These are phyloP conservation scores for Sporobolomyces phaffii DNA, from an alignment of 768 basidiomycete species.

Conservation along the genomic window DNA sequence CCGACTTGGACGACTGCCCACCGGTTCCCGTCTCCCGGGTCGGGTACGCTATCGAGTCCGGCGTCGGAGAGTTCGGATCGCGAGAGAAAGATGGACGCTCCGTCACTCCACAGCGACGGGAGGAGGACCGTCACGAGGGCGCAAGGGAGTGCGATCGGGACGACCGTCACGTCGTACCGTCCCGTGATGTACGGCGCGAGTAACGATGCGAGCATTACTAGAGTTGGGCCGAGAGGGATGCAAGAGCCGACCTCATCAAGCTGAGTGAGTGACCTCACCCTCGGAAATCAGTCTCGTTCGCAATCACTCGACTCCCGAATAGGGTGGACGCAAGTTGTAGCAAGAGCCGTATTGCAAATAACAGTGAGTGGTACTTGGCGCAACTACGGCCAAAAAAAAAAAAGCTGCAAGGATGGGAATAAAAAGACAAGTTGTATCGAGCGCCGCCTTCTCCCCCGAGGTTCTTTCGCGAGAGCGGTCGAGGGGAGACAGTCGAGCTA, in stretches of 20 bases:
- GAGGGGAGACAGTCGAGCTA: constrained; percentile 16
- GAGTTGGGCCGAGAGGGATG: no score
- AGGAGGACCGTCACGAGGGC: constrained; percentile 21
- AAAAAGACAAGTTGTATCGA: background rate
- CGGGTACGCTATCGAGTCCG: background rate
- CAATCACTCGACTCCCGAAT: no score
- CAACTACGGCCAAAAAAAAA: no score
- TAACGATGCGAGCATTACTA: background rate
- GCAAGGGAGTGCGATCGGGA: constrained; percentile 17
- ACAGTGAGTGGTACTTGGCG: no score
- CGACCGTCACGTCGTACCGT: constrained; percentile 11
- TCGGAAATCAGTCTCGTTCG: no score
- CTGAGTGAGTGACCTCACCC: no score
- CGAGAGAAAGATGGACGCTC: background rate
- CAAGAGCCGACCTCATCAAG: no score
- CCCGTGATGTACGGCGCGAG: constrained; percentile 16
- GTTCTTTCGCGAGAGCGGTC: background rate
- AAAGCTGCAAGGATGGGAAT: background rate
- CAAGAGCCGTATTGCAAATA: no score
- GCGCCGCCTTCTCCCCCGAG: background rate
- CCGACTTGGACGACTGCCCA: constrained; percentile 26
- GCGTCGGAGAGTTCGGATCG: background rate
- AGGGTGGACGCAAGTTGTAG: no score
- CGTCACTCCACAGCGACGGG: background rate
- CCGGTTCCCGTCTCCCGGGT: background rate